A percentile compares a stretch with the other conserved stretches of the same genome.
These are phyloP conservation scores for Phytophthora europaea DNA, from an alignment of 352 stramenopile genomes.

Conservation along the genomic window DNA sequence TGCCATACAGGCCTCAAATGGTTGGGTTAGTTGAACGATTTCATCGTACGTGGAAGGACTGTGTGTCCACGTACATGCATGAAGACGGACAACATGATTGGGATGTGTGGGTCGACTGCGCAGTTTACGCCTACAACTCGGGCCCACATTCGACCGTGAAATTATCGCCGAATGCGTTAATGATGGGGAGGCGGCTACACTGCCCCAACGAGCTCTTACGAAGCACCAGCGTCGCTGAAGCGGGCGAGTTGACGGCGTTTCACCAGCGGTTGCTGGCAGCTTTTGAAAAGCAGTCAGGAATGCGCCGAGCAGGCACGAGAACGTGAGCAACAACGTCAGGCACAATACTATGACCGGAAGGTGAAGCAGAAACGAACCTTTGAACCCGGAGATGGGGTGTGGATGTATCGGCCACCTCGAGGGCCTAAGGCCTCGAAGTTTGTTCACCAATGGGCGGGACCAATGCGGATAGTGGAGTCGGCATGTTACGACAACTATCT, in stretches of 20 bases:
- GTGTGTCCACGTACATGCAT: neutral
- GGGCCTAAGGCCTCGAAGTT: conserved; percentile 11
- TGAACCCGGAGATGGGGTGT: neutral
- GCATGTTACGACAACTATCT: conserved; percentile 2
- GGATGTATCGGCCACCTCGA: neutral
- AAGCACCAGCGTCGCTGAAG: neutral
- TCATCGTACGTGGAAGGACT: neutral
- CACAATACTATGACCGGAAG: neutral
- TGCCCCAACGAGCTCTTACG: conserved; percentile 1
- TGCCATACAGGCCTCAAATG: neutral
- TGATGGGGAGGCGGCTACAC: neutral
- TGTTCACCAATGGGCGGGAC: neutral
- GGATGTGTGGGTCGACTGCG: neutral
- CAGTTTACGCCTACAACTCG: neutral
- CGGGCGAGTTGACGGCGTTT: neutral
- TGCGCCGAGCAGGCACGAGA: neutral
- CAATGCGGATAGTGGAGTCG: neutral
- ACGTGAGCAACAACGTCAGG: neutral
- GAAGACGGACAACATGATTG: neutral
- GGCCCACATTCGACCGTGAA: neutral
- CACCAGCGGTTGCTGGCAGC: neutral
- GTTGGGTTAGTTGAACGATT: neutral
- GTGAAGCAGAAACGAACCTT: neutral
- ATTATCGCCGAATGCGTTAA: conserved; percentile 1
- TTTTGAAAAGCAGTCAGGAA: neutral